Evolutionary conservation across 1,284 basidiomycete genomes (phyloP), one percentile per base, ranked within the genome.

Genomic region (Cryptococcus sp.): DNA sequence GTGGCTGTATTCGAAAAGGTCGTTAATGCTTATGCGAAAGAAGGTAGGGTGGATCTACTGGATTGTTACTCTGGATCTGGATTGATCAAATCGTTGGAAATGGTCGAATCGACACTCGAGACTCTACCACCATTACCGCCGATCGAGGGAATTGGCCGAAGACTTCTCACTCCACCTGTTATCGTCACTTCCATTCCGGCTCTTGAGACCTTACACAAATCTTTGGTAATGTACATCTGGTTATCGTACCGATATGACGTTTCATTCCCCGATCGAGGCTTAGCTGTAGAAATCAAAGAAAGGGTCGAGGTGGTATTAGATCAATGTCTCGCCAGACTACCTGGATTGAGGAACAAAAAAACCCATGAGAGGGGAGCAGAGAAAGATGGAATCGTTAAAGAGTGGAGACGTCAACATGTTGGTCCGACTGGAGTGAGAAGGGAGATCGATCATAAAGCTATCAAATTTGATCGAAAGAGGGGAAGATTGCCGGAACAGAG

Each of bases 181-280:
- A 57, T 67, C 40, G 61, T 72, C 43, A 46, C 57, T 7, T 61
- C 62, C 4, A 59, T 74, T 31, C 73, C 72, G 4, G 63, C 71
- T n/a, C 78, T 98, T 34, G 94, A 98, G 73, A 79, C 80, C 2
- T 74, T 92, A 50, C 93, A 98, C 74, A 86, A 87, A 62, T 76
- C 83, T n/a, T 69, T 93, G 23, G 84, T 87, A 16, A 63, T 88
- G 18, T 98, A 98, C 72, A 78, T 91, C 49, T 98, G 94, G 94
- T 79, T 96, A 53, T 80, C 80, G 21, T 86, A 84, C 73, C 83
- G 93, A n/a, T 80, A 85, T 46, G 81, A 84, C 1, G 78, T 91
- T 44, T 80, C 83, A 11, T 98, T 89, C 70, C 77, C 81, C 16
- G 80, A 87, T 32, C 76, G 80, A 28, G 70, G 76, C 10, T 73